Evolutionary conservation across 2,329 filamentous ascomycete species (phyloP), one percentile per base, ranked within the genome.

Genomic region (Chaetoscypha palmicola): DNA sequence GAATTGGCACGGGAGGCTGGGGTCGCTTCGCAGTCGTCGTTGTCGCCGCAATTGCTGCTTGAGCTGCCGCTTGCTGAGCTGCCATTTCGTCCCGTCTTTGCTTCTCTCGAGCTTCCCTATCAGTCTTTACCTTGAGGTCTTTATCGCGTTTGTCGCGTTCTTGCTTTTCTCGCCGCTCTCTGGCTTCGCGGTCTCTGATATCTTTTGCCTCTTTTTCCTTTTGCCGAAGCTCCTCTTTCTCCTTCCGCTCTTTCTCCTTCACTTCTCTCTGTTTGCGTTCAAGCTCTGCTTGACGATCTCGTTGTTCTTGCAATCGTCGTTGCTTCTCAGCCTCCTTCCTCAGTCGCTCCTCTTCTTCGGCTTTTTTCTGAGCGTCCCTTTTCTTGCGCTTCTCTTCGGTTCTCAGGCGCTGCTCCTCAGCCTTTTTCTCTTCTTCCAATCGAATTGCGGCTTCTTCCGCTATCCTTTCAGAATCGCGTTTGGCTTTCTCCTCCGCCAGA

Each of bases 341-440:
- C 46, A 82, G 70, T 40, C 83, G 82, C 57, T 95, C 90, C 58
- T 96, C 91, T 59, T 97, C 92, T 52, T 88, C 87, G 21, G 86
- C 85, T 64, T 86, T 94, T 64, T 83, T 88, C 64, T 94, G 87
- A 3, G 86, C 85, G 60, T 98, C 92, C 58, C 83, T 87, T 68
- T 94, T 94, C 69, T 81, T 88, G 36, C 87, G 80, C 64, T 90
- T 91, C 67, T 97, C 91, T 60, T 98, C 92, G 33, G 83, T 82
- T 66, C 82, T 92, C 54, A 75, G 74, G 55, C 80, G 81, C 59
- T 87, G 82, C 66, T 97, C 89, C 59, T 94, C 87, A 16, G 77
- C 71, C 57, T 82, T 86, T 64, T 83, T 83, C 59, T 83, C 80
- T 61, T 96, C 90, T 3, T 83, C 79, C 38, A 80, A 85, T 53